phyloP scores from a whole-genome alignment of 345 rosid species.

The Heritiera fomes region DNA sequence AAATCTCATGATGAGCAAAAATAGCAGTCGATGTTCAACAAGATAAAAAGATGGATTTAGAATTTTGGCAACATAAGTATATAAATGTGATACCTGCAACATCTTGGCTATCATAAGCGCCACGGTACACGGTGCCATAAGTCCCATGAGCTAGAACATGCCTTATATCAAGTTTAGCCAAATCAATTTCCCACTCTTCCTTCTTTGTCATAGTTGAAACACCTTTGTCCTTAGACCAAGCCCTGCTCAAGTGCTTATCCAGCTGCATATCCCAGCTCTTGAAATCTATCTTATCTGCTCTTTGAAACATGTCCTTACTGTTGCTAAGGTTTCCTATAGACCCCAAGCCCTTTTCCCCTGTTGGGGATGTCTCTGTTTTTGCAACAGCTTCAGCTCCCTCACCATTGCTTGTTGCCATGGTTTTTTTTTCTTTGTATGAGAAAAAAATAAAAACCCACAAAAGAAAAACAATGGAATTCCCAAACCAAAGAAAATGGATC shows the following conservation, averaged over 20 bases:
- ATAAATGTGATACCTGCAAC: constrained; percentile 58
- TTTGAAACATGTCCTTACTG: constrained; percentile 44
- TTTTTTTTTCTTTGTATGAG: background rate
- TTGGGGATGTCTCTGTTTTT: background rate
- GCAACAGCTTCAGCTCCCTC: constrained; percentile 6
- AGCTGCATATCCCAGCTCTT: constrained; percentile 82
- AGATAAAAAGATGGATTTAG: background rate
- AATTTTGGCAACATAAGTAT: background rate
- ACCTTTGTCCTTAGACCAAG: constrained; percentile 53
- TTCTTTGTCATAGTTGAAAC: constrained; percentile 31
- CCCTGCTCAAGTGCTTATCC: constrained; percentile 71
- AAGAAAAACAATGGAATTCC: background rate
- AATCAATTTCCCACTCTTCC: constrained; percentile 87
- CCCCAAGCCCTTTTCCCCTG: constrained; percentile 4
- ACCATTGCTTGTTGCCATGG: constrained; percentile 21
- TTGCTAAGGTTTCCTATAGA: constrained; percentile 31
- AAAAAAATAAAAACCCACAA: constrained; percentile 1
- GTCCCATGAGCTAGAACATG: constrained; percentile 71
- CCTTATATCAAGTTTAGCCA: constrained; percentile 61
- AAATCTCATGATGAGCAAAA: background rate
- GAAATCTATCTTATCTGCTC: constrained; percentile 82
- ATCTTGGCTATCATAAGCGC: constrained; percentile 67
- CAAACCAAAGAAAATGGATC: background rate
- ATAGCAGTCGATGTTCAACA: background rate
- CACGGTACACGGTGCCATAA: constrained; percentile 77